Base-by-base conservation (phyloP, 2,329 filamentous ascomycete genomes). In the Colletotrichum acutatum region DNA sequence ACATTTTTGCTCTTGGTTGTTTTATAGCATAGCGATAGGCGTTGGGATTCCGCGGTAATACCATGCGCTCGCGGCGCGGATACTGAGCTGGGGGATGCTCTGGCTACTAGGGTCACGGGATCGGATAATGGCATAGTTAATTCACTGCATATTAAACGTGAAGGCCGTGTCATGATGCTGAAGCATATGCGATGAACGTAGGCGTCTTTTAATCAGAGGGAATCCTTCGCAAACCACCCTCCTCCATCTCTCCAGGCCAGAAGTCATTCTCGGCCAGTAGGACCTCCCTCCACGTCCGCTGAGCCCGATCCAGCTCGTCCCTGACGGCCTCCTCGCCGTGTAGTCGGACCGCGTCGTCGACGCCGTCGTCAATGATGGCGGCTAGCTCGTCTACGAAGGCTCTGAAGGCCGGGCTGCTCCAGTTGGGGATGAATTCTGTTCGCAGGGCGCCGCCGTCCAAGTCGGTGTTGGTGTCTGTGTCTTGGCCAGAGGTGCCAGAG, bases 341-440 rank as follows among this genome's bases (percentile, higher is more conserved):
- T 66, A 9, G 19, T 8, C 81, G 77, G 2, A 87, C 78, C 59
- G 83, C 79, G 68, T 81, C 78, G 8, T 76, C 80, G 1, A 89
- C 88, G 59, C 87, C 84, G 26, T 85, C 83, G 78, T 93, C 89
- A 68, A 92, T 83, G 8, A 92, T 84, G 26, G 78, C 81, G 30
- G 86, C 88, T 68, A 92, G 83, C 61, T 83, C 81, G 66, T 86
- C 82, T 16, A 93, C 91, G 82, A 93, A 92, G 63, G 76, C 81
- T 49, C 84, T 83, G 78, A 94, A 94, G 76, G 90, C 89, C 2
- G 79, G 75, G 74, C 88, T 90, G 57, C 89, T 90, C 92, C 91
- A 94, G 77, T 93, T 93, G 0, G 88, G 88, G 70, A 94, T 93
- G 74, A 94, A 92, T 77, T 89, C 87, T 62, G 84, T 85, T 69